A percentile compares a stretch with the other conserved stretches of the same genome.
phyloP scores from a whole-genome alignment of 805 yeast genomes.

The Debaryomyces prosopidis region DNA sequence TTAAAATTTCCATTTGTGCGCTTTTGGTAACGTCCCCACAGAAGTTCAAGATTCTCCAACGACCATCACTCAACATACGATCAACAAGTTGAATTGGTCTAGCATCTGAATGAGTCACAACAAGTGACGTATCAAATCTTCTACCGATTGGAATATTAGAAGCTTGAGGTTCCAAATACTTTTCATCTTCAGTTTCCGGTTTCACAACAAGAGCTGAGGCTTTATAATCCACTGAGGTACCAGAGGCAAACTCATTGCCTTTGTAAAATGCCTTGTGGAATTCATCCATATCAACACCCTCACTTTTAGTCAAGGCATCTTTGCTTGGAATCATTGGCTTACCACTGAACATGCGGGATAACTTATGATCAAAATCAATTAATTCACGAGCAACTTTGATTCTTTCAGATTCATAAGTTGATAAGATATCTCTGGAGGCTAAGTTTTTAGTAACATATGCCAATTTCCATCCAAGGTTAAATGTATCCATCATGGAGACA shows the following conservation, averaged over 20 bases:
- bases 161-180: slow-evolving; percentile 12
- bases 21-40: slow-evolving; percentile 19
- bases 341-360: slow-evolving; percentile 28
- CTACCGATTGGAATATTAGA: slow-evolving; percentile 23
- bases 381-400: slow-evolving; percentile 28
- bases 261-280: slow-evolving; percentile 24
- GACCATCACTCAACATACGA: slow-evolving; percentile 25
- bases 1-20: slow-evolving; percentile 5
- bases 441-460: slow-evolving; percentile 28
- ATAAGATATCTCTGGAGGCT: slow-evolving; percentile 17
- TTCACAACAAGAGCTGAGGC: slow-evolving; percentile 17
- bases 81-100: slow-evolving; percentile 22
- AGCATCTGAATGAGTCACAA: slow-evolving; percentile 24
- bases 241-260: slow-evolving; percentile 30
- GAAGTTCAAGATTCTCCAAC: slow-evolving; percentile 28
- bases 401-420: slow-evolving; percentile 32
- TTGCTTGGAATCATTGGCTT: slow-evolving; percentile 21
- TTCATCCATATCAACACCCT: slow-evolving; percentile 25
- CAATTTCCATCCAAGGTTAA: slow-evolving; percentile 31
- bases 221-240: slow-evolving; percentile 26
- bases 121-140: slow-evolving; percentile 20
- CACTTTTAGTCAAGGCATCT: slow-evolving; percentile 3
- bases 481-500: slow-evolving; percentile 21
- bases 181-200: slow-evolving; percentile 4
- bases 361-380: slow-evolving; percentile 27